phyloP scores from a whole-genome alignment of 1,284 basidiomycete genomes.

The Pseudozyma sp. region DNA sequence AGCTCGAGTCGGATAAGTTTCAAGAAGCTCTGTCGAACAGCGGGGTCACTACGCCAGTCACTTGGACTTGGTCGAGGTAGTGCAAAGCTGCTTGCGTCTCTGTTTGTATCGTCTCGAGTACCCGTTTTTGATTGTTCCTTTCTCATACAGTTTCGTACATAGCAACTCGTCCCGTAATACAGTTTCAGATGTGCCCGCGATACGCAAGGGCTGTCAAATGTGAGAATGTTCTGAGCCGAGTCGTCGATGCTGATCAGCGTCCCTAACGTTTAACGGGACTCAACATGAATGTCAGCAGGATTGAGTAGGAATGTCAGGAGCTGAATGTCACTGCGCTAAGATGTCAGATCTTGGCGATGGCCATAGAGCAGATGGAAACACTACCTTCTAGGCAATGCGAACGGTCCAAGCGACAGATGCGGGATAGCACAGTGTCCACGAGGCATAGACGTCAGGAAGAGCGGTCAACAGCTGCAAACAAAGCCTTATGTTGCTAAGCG shows the following conservation, averaged over 20 bases:
- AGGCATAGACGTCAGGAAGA: not conserved
- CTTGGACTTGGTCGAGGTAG: constrained; percentile 51
- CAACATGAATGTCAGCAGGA: too few relatives aligned
- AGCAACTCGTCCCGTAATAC: not conserved
- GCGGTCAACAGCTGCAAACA: not conserved
- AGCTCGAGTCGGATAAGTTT: constrained; percentile 42
- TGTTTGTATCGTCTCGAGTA: not conserved
- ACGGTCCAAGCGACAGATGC: not conserved
- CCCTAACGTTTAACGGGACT: too few relatives aligned
- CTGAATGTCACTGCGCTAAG: too few relatives aligned
- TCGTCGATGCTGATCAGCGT: too few relatives aligned
- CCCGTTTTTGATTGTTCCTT: not conserved
- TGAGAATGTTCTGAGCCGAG: too few relatives aligned
- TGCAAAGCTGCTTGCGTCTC: not conserved
- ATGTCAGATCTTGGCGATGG: too few relatives aligned
- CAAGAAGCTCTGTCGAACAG: constrained; percentile 47
- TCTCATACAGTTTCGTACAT: not conserved
- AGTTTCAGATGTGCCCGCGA: not conserved
- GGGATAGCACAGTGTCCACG: not conserved
- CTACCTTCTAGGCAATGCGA: not conserved
- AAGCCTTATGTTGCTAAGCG: not conserved
- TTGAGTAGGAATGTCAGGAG: too few relatives aligned
- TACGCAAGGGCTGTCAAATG: too few relatives aligned
- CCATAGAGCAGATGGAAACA: too few relatives aligned
- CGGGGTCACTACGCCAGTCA: constrained; percentile 45